Evolutionary conservation across 805 yeast species (phyloP), one percentile per base, ranked within the genome.

Genomic region (Candida hispaniensis): DNA sequence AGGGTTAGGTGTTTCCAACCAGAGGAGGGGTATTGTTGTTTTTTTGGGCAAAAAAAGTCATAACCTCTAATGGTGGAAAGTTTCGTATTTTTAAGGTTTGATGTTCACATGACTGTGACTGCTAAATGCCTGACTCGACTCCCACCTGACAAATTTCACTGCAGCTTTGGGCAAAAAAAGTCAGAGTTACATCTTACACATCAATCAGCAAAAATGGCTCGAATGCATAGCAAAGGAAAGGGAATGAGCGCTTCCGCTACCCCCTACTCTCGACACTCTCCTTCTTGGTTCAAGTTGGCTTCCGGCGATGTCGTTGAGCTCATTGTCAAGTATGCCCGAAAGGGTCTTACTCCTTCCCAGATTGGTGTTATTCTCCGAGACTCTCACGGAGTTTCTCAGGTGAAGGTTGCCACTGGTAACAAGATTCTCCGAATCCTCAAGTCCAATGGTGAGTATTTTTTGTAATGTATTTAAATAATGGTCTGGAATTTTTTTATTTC

Each of bases 171-270:
- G n/a, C n/a, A n/a, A n/a, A n/a, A n/a, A n/a, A n/a, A n/a, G n/a
- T n/a, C n/a, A n/a, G n/a, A n/a, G n/a, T n/a, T n/a, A n/a, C n/a
- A n/a, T n/a, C n/a, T n/a, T n/a, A n/a, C n/a, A 13, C 12, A 29
- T 48, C 59, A 52, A 56, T 61, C 65, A 63, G 59, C 68, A 75
- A 80, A 73, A 66, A 88, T 88, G 98, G 98, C 94, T 86, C 94
- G 98, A 74, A 77, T 88, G 86, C 97, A 88, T 83, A 80, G 94
- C 71, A 71, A 80, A 93, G 99, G 99, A 71, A 91, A 91, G 72
- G 99, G 99, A 73, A 93, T 91, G 63, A 83, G 96, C 59, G 78
- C 95, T 60, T 85, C 97, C 64, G 94, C 98, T 63, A 73, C 85
- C 67, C 98, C 99, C 67, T 91, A 91, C 78, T 86, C 97, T 58